Conservation (phyloP, 2,329 filamentous ascomycete genomes). For the Metarhizium anisopliae region DNA sequence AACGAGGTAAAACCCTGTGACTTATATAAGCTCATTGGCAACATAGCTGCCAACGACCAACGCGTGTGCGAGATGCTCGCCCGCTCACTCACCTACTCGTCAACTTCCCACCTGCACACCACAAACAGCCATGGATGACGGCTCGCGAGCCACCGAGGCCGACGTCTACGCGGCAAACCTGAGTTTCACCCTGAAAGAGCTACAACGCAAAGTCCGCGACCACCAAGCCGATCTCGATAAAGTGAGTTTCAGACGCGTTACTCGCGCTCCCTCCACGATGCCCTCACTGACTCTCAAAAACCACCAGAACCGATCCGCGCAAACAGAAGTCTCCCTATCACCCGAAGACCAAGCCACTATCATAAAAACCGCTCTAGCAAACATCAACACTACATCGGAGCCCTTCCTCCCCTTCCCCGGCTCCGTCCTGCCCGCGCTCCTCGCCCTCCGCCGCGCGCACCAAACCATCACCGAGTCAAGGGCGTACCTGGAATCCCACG, state of each 20-base stretch:
- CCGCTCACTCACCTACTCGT: background rate
- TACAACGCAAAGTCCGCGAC: constrained; percentile 49
- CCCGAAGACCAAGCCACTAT: constrained; percentile 26
- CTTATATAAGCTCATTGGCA: too few species aligned
- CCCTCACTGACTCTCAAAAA: background rate
- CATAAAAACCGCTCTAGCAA: constrained; percentile 58
- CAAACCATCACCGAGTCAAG: constrained; percentile 56
- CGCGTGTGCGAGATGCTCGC: too few species aligned
- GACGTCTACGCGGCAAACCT: constrained; percentile 38
- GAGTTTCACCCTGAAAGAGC: constrained; percentile 57
- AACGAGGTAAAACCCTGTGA: too few species aligned
- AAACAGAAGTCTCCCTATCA: constrained; percentile 15
- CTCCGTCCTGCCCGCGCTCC: constrained; percentile 61
- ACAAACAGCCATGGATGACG: constrained; percentile 15
- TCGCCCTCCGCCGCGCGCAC: constrained; percentile 61
- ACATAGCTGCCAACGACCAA: too few species aligned
- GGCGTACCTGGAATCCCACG: constrained; percentile 42
- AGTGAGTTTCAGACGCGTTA: constrained; percentile 20
- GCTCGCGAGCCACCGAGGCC: constrained; percentile 15
- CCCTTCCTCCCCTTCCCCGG: constrained; percentile 57
- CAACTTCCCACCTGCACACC: background rate
- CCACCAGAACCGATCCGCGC: constrained; percentile 18
- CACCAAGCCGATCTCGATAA: constrained; percentile 41
- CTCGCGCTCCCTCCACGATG: too few species aligned
- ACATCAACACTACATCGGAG: constrained; percentile 47